A percentile compares a stretch with the other conserved stretches of the same genome.
Evolutionary conservation across 2,329 filamentous ascomycete genomes (phyloP).

Genomic region (Phialemoniopsis sp.): DNA sequence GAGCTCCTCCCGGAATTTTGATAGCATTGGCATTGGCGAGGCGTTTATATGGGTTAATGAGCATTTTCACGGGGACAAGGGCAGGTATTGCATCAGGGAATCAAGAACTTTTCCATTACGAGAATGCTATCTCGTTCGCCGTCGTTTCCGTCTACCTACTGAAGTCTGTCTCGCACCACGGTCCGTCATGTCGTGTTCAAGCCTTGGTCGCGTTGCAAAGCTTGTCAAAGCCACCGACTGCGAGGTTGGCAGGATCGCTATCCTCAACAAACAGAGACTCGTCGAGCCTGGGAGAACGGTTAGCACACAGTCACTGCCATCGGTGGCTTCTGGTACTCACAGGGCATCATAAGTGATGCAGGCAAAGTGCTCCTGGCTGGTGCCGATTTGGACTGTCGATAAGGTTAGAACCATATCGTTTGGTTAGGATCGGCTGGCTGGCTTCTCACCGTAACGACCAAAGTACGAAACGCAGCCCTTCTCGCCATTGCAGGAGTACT

Average conservation of each 20-base stretch:
- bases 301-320: neutral
- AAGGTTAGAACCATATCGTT: too few relatives aligned
- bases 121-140: too few relatives aligned
- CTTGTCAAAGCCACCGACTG: conserved; percentile 18
- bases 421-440: neutral
- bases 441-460: conserved; percentile 16
- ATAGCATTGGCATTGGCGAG: neutral
- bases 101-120: conserved; percentile 1
- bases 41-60: neutral
- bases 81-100: conserved; percentile 12
- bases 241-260: conserved; percentile 9
- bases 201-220: conserved; percentile 9
- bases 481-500: conserved; percentile 19
- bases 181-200: too few relatives aligned
- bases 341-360: conserved; percentile 16
- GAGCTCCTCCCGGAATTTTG: neutral
- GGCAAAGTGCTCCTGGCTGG: conserved; percentile 9
- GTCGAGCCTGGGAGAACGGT: conserved; percentile 11
- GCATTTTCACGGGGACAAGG: neutral
- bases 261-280: conserved; percentile 11
- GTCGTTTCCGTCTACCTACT: too few relatives aligned
- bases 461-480: conserved; percentile 18
- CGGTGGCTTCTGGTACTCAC: conserved; percentile 7
- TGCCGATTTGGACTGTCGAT: conserved; percentile 7
- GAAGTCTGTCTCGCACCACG: too few relatives aligned